Evolutionary conservation across 2,329 filamentous ascomycete species (phyloP).

Genomic region (Dothistroma pini): DNA sequence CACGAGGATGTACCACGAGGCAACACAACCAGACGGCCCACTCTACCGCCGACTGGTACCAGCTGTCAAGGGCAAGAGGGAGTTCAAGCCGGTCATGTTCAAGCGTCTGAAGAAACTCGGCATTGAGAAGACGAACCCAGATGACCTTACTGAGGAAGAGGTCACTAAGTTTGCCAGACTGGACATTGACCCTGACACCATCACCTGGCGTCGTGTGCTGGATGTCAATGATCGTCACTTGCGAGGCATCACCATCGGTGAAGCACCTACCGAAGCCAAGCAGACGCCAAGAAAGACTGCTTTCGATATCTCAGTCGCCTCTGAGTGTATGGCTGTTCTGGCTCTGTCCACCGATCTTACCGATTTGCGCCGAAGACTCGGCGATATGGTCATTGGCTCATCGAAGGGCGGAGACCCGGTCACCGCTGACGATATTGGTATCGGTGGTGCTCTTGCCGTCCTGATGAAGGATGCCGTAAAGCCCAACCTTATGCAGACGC

Average conservation of each 20-base stretch:
- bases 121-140: constrained; percentile 89
- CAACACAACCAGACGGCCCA: constrained; percentile 84
- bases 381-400: constrained; percentile 91
- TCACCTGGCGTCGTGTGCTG: constrained; percentile 93
- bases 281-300: constrained; percentile 83
- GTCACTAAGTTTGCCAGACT: constrained; percentile 83
- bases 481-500: constrained; percentile 96
- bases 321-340: constrained; percentile 97
- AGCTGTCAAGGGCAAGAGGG: constrained; percentile 80
- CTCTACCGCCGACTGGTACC: constrained; percentile 87
- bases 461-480: constrained; percentile 99
- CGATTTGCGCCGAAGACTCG: constrained; percentile 90
- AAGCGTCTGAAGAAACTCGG: constrained; percentile 91
- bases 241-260: constrained; percentile 82
- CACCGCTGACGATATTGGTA: constrained; percentile 93
- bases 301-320: constrained; percentile 97
- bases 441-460: constrained; percentile 84
- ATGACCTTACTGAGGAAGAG: constrained; percentile 87
- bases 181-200: constrained; percentile 94
- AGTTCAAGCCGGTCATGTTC: constrained; percentile 88
- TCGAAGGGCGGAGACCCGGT: constrained; percentile 83
- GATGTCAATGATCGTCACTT: constrained; percentile 97
- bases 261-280: constrained; percentile 78
- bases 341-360: constrained; percentile 82
- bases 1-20: constrained; percentile 97